A percentile compares a stretch with the other conserved stretches of the same genome.
phyloP scores from a whole-genome alignment of 208 protist genomes.

The Trypanosoma conorhini region DNA sequence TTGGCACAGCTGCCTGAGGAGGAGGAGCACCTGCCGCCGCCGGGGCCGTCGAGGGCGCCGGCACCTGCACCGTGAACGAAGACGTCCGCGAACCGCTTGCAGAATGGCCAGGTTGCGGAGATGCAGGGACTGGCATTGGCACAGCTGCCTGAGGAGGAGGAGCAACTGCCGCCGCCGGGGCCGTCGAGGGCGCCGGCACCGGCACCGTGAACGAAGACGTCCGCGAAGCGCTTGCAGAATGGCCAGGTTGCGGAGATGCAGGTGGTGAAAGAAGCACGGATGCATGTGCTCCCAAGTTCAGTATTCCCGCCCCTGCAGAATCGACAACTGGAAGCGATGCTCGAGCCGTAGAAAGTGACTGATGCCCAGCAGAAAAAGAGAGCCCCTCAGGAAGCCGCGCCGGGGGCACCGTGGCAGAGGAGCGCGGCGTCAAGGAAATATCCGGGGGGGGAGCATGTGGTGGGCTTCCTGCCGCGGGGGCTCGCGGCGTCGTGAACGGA shows the following conservation, averaged over 20 bases:
- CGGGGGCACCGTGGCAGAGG: too few relatives aligned
- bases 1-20: background rate
- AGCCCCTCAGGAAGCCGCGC: background rate
- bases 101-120: background rate
- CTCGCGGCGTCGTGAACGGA: background rate
- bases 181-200: background rate
- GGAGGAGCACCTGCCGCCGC: background rate
- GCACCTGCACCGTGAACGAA: background rate
- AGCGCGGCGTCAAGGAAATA: background rate
- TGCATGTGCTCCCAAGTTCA: background rate
- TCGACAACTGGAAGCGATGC: background rate
- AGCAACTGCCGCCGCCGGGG: constrained; percentile 10
- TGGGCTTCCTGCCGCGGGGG: background rate
- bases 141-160: background rate
- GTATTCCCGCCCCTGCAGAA: background rate
- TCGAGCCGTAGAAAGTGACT: background rate
- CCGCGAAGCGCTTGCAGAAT: background rate
- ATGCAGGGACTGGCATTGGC: constrained; percentile 32
- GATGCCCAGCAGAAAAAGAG: background rate
- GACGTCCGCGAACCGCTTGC: background rate
- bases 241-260: background rate
- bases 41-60: constrained; percentile 9
- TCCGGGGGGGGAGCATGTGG: background rate
- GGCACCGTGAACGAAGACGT: background rate
- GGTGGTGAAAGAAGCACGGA: background rate